Conservation (phyloP, 1,284 basidiomycete species). For the Ceraceosorus guamensis region DNA sequence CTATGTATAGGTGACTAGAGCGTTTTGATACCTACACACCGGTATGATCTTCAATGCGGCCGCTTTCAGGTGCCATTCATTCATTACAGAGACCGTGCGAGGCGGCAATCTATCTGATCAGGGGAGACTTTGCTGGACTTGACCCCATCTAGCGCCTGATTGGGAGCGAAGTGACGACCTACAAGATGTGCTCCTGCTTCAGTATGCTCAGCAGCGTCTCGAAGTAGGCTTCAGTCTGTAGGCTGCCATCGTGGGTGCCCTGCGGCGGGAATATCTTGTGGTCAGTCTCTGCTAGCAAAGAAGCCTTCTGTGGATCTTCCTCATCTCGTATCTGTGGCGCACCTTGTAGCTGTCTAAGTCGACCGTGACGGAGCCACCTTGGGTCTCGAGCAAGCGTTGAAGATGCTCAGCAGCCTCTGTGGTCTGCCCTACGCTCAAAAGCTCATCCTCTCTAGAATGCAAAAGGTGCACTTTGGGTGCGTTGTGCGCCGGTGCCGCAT, state of each 20-base stretch:
- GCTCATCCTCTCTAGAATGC: neutral
- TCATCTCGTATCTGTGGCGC: neutral
- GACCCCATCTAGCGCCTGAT: no score
- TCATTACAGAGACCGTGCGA: no score
- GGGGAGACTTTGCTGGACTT: no score
- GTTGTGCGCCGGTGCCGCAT: neutral
- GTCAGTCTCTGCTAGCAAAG: no score
- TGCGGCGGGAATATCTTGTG: neutral
- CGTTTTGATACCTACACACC: no score
- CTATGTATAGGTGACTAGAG: no score
- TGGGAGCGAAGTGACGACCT: no score
- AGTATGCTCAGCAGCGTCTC: neutral
- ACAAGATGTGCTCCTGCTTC: neutral
- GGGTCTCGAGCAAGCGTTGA: no score
- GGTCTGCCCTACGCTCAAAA: neutral
- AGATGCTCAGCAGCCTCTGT: no score
- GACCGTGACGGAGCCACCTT: neutral
- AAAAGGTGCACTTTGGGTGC: neutral
- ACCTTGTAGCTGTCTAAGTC: neutral
- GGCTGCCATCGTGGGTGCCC: neutral
- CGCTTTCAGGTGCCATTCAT: no score
- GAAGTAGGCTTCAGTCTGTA: neutral
- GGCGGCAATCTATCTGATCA: no score
- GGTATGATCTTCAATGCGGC: no score
- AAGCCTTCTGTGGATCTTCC: neutral